phyloP scores from a whole-genome alignment of 495 filamentous ascomycete species.

The Penicillium coffeae region DNA sequence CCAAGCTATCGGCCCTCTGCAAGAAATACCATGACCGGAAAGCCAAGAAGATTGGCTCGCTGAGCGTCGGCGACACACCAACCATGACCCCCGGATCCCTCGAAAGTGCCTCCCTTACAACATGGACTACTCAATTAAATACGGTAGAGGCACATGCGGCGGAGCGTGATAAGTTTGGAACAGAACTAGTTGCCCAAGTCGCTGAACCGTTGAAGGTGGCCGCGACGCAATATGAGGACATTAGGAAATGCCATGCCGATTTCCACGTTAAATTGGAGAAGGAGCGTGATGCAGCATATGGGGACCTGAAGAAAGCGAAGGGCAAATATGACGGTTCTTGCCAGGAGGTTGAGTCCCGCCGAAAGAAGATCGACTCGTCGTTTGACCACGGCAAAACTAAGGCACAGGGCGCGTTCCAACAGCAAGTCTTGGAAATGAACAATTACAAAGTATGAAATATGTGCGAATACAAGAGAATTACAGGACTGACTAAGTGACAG shows the following conservation, averaged over 20 bases:
- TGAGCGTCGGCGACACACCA: conserved; percentile 94
- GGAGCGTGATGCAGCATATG: conserved; percentile 78
- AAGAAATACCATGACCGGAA: conserved; percentile 98
- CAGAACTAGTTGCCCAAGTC: conserved; percentile 69
- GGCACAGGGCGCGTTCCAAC: conserved; percentile 83
- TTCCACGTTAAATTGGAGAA: conserved; percentile 84
- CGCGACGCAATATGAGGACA: conserved; percentile 75
- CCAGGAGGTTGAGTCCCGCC: conserved; percentile 89
- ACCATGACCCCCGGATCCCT: conserved; percentile 91
- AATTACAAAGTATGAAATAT: conserved; percentile 68
- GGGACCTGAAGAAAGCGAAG: conserved; percentile 86
- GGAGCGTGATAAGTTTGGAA: conserved; percentile 81
- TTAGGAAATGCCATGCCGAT: conserved; percentile 86
- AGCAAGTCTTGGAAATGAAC: conserved; percentile 88
- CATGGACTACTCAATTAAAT: conserved; percentile 90
- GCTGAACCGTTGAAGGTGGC: conserved; percentile 79
- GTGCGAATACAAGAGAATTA: neutral
- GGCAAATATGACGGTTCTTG: conserved; percentile 88
- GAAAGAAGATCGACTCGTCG: conserved; percentile 88
- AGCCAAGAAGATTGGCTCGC: conserved; percentile 75
- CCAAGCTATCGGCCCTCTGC: conserved; percentile 78
- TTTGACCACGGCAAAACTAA: conserved; percentile 82
- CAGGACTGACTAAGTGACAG: conserved; percentile 31
- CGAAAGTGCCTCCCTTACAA: conserved; percentile 93
- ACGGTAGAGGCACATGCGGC: conserved; percentile 82